Evolutionary conservation across 371 early-diverging fungal genomes (phyloP), one percentile per base, ranked within the genome.

Genomic region (Dinochytrium kinnereticum): DNA sequence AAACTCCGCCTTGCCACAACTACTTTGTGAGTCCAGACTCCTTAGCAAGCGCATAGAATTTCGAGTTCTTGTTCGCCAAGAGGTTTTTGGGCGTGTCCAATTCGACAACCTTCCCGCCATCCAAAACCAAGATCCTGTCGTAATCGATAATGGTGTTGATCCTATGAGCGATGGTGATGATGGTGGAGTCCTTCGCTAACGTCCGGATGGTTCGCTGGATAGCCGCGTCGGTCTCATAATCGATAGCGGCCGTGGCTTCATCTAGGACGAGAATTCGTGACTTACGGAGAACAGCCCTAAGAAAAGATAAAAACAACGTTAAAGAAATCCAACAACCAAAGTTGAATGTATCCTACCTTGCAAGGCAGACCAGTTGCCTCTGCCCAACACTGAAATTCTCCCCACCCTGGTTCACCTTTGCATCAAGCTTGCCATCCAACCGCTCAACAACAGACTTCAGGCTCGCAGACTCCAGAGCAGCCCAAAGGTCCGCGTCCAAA

Each of bases 131-230:
- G 72, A 97, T 94, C 53, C 89, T 70, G 75, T 72, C 76, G 59
- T 77, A 80, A 76, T 97, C 98, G 79, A 95, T 87, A 28, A 97
- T 91, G 0, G 96, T 96, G 78, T 93, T 93, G 76, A 93, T 89
- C 31, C 83, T 80, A 78, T 96, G 97, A 7, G 97, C 98, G 85
- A 98, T 96, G 1, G 95, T 95, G 53, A 98, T 72, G 1, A 97
- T 90, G 0, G 98, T 97, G 68, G 93, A 93, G 65, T 94, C 78
- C 21, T 85, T 83, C 70, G 97, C 96, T 80, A 94, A 92, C n/a
- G 80, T 73, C 24, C 98, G 93, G 68, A 98, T 96, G 0, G 95
- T 95, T 70, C 90, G 81, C 79, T 97, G 97, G 68, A 97, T 95
- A 73, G 87, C 78, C 51, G 88, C 87, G 69, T 93, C 93, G 0